phyloP scores from a whole-genome alignment of 2,329 filamentous ascomycete genomes.

The Botrytis sinoallii region DNA sequence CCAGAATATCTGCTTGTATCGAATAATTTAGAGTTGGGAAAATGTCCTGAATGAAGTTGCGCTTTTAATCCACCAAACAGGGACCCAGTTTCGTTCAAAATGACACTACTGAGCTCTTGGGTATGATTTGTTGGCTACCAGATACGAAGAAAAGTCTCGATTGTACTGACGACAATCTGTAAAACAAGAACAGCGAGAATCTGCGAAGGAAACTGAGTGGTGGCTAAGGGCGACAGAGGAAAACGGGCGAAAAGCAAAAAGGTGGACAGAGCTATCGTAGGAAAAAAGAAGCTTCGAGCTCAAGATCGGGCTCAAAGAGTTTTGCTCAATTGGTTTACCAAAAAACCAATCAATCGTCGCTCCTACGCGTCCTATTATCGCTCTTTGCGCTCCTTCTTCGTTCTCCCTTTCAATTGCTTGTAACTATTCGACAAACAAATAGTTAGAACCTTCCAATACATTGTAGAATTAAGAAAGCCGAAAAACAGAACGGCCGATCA shows the following conservation, averaged over 20 bases:
- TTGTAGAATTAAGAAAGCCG: neutral
- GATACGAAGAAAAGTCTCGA: too few species aligned
- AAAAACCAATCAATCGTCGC: neutral
- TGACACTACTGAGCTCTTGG: too few species aligned
- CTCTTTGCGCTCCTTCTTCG: neutral
- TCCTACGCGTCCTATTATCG: neutral
- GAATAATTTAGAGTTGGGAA: too few species aligned
- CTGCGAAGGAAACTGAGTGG: too few species aligned
- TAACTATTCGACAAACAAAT: neutral
- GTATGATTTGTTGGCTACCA: too few species aligned
- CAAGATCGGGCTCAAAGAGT: neutral
- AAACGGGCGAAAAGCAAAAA: too few species aligned
- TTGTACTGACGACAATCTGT: too few species aligned
- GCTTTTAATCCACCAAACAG: too few species aligned
- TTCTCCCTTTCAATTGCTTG: accelerated
- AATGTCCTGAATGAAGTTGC: too few species aligned
- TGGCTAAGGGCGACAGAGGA: neutral
- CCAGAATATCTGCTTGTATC: too few species aligned
- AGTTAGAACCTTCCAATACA: neutral
- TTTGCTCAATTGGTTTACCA: neutral
- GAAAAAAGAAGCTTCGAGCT: neutral
- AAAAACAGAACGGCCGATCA: neutral
- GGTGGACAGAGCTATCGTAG: too few species aligned
- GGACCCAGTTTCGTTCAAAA: too few species aligned
- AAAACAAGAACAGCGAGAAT: neutral